A percentile compares a stretch with the other conserved stretches of the same genome.
Conservation (phyloP, 1,284 basidiomycete species). For the Trichosporon ovoides region DNA sequence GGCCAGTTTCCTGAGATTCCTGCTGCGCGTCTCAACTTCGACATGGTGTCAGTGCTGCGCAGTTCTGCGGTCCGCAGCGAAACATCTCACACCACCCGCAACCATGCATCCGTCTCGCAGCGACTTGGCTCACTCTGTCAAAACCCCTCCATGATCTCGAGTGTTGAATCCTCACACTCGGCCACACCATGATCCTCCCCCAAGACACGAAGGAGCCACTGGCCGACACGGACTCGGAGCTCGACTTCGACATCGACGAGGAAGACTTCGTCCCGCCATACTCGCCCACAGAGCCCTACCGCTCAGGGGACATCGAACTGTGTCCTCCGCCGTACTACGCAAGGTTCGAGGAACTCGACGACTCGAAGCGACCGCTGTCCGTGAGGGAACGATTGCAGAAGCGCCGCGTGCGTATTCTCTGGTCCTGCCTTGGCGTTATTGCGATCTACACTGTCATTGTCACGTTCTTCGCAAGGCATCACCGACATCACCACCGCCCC, state of each 20-base stretch:
- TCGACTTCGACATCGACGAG: conserved; percentile 16
- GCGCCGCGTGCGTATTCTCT: neutral
- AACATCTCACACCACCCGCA: neutral
- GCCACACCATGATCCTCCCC: conserved; percentile 21
- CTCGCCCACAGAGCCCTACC: neutral
- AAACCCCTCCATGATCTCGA: no score
- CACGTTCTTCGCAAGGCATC: neutral
- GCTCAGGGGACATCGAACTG: neutral
- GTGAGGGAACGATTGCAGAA: neutral
- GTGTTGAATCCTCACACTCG: no score
- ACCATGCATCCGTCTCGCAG: neutral
- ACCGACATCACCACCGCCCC: no score
- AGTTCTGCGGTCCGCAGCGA: conserved; percentile 4
- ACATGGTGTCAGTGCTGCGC: neutral
- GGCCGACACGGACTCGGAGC: conserved; percentile 18
- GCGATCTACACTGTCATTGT: neutral
- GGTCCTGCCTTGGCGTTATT: neutral
- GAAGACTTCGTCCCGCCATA: conserved; percentile 5
- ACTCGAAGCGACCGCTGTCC: neutral
- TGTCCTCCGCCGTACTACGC: conserved; percentile 1
- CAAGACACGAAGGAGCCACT: conserved; percentile 21
- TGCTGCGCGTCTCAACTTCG: neutral
- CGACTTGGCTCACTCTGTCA: neutral
- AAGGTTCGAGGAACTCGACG: neutral
- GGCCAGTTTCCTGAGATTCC: neutral